Evolutionary conservation across 106 monocot genomes (phyloP), one percentile per base, ranked within the genome.

Genomic region (Acanthochlamys bracteata): DNA sequence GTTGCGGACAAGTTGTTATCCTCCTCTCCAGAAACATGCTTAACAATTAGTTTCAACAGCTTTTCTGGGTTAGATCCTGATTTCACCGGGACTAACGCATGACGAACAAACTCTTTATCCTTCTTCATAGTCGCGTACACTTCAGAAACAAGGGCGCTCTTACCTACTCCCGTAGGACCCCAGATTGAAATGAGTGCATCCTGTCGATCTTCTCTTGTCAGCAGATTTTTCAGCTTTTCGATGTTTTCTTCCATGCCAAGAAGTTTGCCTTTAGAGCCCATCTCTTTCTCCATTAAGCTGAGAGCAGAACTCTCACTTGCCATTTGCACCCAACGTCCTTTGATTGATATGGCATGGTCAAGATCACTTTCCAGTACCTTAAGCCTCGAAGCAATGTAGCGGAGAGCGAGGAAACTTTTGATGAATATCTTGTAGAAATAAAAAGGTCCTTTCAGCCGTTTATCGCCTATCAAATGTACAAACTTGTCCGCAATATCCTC

Each of bases 141-240:
- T 27, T 60, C 26, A 39, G 9, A 11, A 26, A 47, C 61, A 13
- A 71, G 19, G 24, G 61, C 26, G 7, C 60, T 51, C n/a, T 71
- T 71, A 14, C 70, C 70, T 15, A 71, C 17, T 52, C 70, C 70
- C 20, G 42, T 47, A 47, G 46, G 41, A 20, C 70, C 70, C 45
- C 60, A 71, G 7, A 71, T 41, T 0, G 70, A 43, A 21, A 60
- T 60, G 21, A 71, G 27, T 13, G 24, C 25, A 8, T 46, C 20
- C 3, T 49, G 4, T 55, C 20, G 4, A 22, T 55, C 55, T 20
- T 20, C 55, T 3, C 20, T 10, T 55, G 1, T 10, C 21, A 55
- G 22, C 55, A 20, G 20, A 15, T 55, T 10, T 3, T 15, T 55
- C 20, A 55, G 21, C 20, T 55, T 22, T 3, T 17, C 20, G 12